phyloP scores from a whole-genome alignment of 768 basidiomycete species.

The Collybia sordida region DNA sequence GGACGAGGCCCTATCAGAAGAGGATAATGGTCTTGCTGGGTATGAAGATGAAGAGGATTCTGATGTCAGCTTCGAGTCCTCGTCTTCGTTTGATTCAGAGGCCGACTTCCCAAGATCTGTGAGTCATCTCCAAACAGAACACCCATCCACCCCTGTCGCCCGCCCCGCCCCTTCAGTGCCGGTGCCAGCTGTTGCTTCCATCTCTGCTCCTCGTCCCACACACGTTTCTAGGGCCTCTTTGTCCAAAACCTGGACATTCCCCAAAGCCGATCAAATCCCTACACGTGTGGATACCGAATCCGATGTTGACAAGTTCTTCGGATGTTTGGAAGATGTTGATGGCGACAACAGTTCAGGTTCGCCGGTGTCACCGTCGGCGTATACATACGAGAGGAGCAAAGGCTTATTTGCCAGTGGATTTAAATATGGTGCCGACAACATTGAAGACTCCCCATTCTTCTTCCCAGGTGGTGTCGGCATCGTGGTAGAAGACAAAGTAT shows the following conservation, averaged over 20 bases:
- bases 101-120: slow-evolving; percentile 43
- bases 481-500: slow-evolving; percentile 25
- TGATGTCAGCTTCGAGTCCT: slow-evolving; percentile 46
- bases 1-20: slow-evolving; percentile 39
- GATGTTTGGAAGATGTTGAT: slow-evolving; percentile 61
- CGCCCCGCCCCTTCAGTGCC: slow-evolving; percentile 25
- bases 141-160: slow-evolving; percentile 13
- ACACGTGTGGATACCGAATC: slow-evolving; percentile 21
- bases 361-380: slow-evolving; percentile 42
- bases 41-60: slow-evolving; percentile 73
- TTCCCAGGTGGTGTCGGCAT: slow-evolving; percentile 41
- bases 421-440: slow-evolving; percentile 38
- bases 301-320: slow-evolving; percentile 77
- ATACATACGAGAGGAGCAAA: slow-evolving; percentile 57
- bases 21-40: slow-evolving; percentile 57
- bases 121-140: slow-evolving; percentile 23
- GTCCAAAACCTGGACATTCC: slow-evolving; percentile 74
- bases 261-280: slow-evolving; percentile 27
- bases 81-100: slow-evolving; percentile 55
- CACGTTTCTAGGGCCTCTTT: slow-evolving; percentile 43
- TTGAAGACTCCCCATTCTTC: slow-evolving; percentile 52
- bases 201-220: slow-evolving; percentile 23
- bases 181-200: slow-evolving; percentile 21
- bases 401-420: slow-evolving; percentile 57
- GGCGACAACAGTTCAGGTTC: slow-evolving; percentile 26